Evolutionary conservation across 768 basidiomycete genomes (phyloP).

Genomic region (Gloeopeniophorella convolvens): DNA sequence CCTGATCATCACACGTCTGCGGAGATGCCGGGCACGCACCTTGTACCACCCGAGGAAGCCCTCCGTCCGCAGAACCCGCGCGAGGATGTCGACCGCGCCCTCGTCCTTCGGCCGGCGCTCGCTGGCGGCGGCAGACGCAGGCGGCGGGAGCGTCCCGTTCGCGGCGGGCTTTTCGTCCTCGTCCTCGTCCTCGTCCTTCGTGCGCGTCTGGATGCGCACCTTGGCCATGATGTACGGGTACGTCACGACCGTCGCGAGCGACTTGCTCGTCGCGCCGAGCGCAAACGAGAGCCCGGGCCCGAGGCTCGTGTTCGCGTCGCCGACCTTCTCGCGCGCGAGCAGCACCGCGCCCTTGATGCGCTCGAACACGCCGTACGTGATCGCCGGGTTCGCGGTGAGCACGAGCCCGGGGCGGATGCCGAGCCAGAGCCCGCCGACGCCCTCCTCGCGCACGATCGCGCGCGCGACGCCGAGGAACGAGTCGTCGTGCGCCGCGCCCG

Average conservation of each 20-base stretch:
- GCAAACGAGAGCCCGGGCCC: conserved; percentile 73
- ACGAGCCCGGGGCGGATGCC: conserved; percentile 90
- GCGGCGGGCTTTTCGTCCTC: too few relatives aligned
- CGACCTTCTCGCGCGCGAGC: conserved; percentile 42
- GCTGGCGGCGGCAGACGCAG: conserved; percentile 38
- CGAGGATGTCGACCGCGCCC: conserved; percentile 75
- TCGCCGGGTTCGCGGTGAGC: conserved; percentile 95
- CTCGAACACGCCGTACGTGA: conserved; percentile 95
- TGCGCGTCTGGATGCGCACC: conserved; percentile 87
- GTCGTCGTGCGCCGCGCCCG: conserved; percentile 40
- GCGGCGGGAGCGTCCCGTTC: conserved; percentile 31
- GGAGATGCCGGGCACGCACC: conserved; percentile 38
- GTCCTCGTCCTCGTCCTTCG: conserved; percentile 48
- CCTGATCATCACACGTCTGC: neutral
- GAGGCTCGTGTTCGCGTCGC: conserved; percentile 46
- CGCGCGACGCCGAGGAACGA: conserved; percentile 74
- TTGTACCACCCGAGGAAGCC: conserved; percentile 95
- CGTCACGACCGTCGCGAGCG: conserved; percentile 90
- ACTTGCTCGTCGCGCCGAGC: conserved; percentile 91
- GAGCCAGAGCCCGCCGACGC: conserved; percentile 83
- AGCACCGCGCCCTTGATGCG: conserved; percentile 74
- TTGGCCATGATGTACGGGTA: conserved; percentile 97
- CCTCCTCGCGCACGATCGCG: conserved; percentile 87
- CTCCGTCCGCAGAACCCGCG: conserved; percentile 62
- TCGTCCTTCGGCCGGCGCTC: conserved; percentile 39